Evolutionary conservation across 2,329 filamentous ascomycete genomes (phyloP).

Genomic region (Microcyclospora pomicola): DNA sequence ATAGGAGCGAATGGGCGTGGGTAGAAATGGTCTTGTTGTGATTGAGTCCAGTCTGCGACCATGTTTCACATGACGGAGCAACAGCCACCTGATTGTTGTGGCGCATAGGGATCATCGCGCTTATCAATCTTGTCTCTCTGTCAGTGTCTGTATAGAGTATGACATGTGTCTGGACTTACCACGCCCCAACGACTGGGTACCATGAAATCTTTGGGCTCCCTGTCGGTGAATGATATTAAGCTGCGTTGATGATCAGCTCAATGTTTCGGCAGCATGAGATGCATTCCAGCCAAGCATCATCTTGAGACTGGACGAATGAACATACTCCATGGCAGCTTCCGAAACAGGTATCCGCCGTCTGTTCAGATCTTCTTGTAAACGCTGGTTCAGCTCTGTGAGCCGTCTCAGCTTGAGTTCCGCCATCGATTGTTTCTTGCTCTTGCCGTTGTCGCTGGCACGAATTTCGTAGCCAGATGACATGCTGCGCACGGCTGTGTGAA

Average conservation of each 20-base stretch:
- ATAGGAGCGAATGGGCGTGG: too few species aligned
- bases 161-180: constrained; percentile 28
- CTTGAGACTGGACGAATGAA: constrained; percentile 1
- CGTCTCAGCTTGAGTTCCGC: constrained; percentile 93
- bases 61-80: constrained; percentile 74
- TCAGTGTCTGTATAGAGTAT: constrained; percentile 4
- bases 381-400: constrained; percentile 91
- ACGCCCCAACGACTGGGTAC: constrained; percentile 92
- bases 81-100: constrained; percentile 83
- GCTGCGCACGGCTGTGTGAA: constrained; percentile 10
- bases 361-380: constrained; percentile 89
- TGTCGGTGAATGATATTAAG: constrained; percentile 95
- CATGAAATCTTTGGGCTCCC: constrained; percentile 92
- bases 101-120: constrained; percentile 95
- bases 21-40: too few species aligned
- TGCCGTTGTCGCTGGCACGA: constrained; percentile 49
- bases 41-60: too few species aligned
- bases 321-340: constrained; percentile 57
- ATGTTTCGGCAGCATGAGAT: background rate
- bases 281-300: too few species aligned
- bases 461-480: constrained; percentile 54
- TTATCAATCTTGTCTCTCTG: constrained; percentile 54
- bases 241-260: constrained; percentile 35
- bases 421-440: constrained; percentile 98
- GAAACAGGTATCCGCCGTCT: constrained; percentile 91